A percentile compares a stretch with the other conserved stretches of the same genome.
Conservation (phyloP, 2,329 filamentous ascomycete genomes). For the Phoma sp. region DNA sequence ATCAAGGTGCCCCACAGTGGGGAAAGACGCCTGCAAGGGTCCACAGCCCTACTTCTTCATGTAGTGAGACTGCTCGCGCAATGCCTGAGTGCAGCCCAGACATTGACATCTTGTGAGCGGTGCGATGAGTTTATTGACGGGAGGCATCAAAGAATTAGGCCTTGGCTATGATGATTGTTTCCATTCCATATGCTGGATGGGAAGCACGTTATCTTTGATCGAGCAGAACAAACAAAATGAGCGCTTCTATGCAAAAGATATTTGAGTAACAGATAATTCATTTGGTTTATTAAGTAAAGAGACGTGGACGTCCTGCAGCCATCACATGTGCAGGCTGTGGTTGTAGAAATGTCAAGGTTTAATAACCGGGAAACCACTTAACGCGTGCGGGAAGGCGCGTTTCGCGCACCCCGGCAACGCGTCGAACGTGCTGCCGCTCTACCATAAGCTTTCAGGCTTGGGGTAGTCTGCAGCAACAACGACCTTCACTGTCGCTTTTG, state of each 20-base stretch:
- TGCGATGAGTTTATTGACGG: too few relatives aligned
- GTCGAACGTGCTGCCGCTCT: constrained; percentile 15
- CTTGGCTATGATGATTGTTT: too few relatives aligned
- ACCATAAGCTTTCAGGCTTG: constrained; percentile 10
- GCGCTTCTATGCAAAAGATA: too few relatives aligned
- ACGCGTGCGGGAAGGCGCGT: constrained; percentile 20
- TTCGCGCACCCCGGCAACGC: constrained; percentile 14
- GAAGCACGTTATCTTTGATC: too few relatives aligned
- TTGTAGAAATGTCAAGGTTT: not conserved
- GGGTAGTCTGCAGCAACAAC: constrained; percentile 10
- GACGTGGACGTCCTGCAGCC: not conserved
- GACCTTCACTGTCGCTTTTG: constrained; percentile 20
- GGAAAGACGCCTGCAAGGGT: constrained; percentile 10
- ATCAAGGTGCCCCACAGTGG: constrained; percentile 16
- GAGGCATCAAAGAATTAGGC: too few relatives aligned
- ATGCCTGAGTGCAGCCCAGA: too few relatives aligned
- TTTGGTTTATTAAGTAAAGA: too few relatives aligned
- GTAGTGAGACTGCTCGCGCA: too few relatives aligned
- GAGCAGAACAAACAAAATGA: too few relatives aligned
- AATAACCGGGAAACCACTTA: constrained; percentile 9
- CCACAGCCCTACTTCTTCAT: not conserved
- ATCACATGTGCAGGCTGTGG: too few relatives aligned
- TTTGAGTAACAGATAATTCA: too few relatives aligned
- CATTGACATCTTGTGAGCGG: not conserved
- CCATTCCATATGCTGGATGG: too few relatives aligned